A percentile compares a stretch with the other conserved stretches of the same genome.
Conservation (phyloP, 1,284 basidiomycete genomes). For the Apiotrichum veenhuisii region DNA sequence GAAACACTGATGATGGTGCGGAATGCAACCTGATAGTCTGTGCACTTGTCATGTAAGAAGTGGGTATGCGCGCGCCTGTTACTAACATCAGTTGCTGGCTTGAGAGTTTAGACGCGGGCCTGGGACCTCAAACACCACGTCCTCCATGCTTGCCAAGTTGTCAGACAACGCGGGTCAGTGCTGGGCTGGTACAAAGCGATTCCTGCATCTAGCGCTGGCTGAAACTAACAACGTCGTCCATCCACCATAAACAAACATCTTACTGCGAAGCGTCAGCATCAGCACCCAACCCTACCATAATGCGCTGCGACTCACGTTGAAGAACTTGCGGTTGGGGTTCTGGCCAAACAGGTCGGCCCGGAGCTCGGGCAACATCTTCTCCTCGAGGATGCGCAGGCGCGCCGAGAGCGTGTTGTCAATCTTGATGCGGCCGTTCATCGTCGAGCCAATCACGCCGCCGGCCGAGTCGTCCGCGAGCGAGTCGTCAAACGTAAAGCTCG, state of each 20-base stretch:
- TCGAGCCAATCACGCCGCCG: conserved; percentile 75
- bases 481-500: conserved; percentile 63
- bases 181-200: not conserved
- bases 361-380: conserved; percentile 91
- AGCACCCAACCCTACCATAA: not conserved
- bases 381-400: conserved; percentile 77
- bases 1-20: no score
- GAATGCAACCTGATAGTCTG: no score
- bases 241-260: not conserved
- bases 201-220: conserved; percentile 15
- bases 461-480: conserved; percentile 70
- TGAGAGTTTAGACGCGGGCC: no score
- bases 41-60: no score
- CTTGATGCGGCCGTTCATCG: conserved; percentile 69
- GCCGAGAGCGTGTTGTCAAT: conserved; percentile 91
- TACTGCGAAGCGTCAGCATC: conserved; percentile 8
- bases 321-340: conserved; percentile 83
- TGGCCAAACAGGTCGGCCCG: conserved; percentile 76
- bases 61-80: no score
- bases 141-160: no score
- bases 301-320: conserved; percentile 51
- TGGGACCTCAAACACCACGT: no score
- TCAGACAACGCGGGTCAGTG: no score
- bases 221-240: not conserved
- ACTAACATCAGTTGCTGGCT: no score